phyloP scores from a whole-genome alignment of 2,329 filamentous ascomycete genomes.

The Didymella sp. region DNA sequence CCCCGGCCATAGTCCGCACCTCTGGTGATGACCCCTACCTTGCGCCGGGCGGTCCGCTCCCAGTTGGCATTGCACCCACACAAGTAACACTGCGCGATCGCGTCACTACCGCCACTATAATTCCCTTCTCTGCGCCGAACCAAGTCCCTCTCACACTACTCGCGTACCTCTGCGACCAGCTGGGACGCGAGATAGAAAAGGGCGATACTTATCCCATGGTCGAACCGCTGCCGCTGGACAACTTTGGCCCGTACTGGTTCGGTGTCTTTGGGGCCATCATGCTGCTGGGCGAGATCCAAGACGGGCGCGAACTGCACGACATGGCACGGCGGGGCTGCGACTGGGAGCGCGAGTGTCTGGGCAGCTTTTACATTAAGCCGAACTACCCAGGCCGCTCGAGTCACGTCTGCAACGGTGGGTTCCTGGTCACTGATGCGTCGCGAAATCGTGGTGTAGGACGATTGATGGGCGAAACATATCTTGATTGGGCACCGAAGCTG shows the following conservation, averaged over 20 bases:
- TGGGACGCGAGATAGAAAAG: conserved; percentile 89
- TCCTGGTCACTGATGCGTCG: conserved; percentile 57
- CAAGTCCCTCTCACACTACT: conserved; percentile 79
- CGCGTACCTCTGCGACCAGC: conserved; percentile 79
- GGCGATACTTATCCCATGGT: conserved; percentile 93
- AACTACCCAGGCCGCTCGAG: conserved; percentile 92
- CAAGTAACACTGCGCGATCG: conserved; percentile 85
- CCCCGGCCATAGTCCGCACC: conserved; percentile 72
- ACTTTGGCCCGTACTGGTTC: conserved; percentile 87
- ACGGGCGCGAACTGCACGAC: conserved; percentile 59
- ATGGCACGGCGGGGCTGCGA: conserved; percentile 61
- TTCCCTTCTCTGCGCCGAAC: conserved; percentile 79
- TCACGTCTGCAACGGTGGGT: conserved; percentile 78
- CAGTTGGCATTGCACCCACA: conserved; percentile 71
- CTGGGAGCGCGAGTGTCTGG: conserved; percentile 82
- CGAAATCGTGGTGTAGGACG: conserved; percentile 59
- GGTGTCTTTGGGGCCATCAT: conserved; percentile 89
- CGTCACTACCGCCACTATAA: conserved; percentile 80
- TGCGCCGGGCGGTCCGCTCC: conserved; percentile 67
- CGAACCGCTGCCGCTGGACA: conserved; percentile 73
- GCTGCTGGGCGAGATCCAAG: conserved; percentile 74
- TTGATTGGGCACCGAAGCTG: conserved; percentile 61
- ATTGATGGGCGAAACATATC: conserved; percentile 60
- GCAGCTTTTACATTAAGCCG: conserved; percentile 92
- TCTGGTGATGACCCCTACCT: conserved; percentile 72